phyloP scores from a whole-genome alignment of 169 alveolate species.

The Babesia divergens region DNA sequence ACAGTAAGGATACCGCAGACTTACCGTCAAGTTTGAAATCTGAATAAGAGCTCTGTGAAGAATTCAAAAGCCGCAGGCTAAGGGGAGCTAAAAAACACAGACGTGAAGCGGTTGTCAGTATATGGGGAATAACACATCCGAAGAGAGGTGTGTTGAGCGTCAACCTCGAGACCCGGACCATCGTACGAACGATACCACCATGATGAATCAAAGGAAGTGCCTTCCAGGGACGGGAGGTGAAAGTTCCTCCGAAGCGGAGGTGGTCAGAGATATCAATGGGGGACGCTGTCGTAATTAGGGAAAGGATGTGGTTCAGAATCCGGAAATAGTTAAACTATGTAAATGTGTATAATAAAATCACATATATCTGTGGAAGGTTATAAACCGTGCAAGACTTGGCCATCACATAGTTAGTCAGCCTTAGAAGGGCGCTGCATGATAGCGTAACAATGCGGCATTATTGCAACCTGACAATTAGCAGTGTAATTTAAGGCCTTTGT shows the following conservation, averaged over 20 bases:
- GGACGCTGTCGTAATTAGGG: neutral
- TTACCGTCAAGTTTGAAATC: neutral
- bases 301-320: too few species aligned
- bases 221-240: neutral
- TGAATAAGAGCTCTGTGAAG: neutral
- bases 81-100: neutral
- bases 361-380: too few species aligned
- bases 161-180: slow-evolving; percentile 1
- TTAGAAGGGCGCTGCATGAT: too few species aligned
- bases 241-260: neutral
- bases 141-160: slow-evolving; percentile 16
- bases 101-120: neutral
- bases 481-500: too few species aligned
- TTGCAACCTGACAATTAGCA: too few species aligned
- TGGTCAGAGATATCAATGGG: too few species aligned
- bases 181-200: neutral
- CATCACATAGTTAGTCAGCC: too few species aligned
- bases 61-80: neutral
- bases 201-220: neutral
- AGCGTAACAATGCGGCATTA: too few species aligned
- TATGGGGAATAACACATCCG: slow-evolving; percentile 31
- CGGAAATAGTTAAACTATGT: too few species aligned
- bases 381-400: too few species aligned
- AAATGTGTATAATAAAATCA: too few species aligned
- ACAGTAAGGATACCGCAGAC: neutral